Evolutionary conservation across 2,329 filamentous ascomycete genomes (phyloP).

Genomic region (Thielaviopsis populi): DNA sequence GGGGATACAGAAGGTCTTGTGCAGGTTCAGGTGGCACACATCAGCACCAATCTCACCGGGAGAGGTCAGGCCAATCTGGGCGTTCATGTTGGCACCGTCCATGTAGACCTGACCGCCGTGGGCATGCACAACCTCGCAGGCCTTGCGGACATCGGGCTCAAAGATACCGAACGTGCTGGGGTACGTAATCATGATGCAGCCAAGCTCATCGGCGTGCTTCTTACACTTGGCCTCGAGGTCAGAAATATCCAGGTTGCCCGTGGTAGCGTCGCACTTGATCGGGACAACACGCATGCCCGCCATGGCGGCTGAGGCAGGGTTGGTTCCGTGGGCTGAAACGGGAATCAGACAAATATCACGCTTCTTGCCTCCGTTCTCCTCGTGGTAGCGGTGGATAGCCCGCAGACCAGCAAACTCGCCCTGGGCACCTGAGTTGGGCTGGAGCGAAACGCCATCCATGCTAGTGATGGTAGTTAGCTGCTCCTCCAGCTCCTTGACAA

Average conservation of each 20-base stretch:
- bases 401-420: conserved; percentile 86
- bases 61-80: conserved; percentile 88
- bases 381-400: conserved; percentile 72
- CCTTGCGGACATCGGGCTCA: conserved; percentile 75
- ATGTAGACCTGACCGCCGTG: conserved; percentile 93
- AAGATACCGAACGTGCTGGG: conserved; percentile 92
- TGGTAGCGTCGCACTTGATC: conserved; percentile 75
- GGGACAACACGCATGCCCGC: conserved; percentile 87
- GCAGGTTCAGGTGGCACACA: conserved; percentile 90
- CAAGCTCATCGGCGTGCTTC: conserved; percentile 72
- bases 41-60: conserved; percentile 92
- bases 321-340: conserved; percentile 88
- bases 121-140: conserved; percentile 70
- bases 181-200: conserved; percentile 93
- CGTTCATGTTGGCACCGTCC: conserved; percentile 98
- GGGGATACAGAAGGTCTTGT: conserved; percentile 98
- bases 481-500: conserved; percentile 57
- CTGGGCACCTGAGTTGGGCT: conserved; percentile 92
- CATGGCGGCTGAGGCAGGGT: conserved; percentile 91
- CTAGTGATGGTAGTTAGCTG: conserved; percentile 75
- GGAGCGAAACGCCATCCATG: conserved; percentile 76
- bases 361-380: conserved; percentile 50
- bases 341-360: conserved; percentile 90
- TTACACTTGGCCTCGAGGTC: conserved; percentile 81
- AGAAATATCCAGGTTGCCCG: conserved; percentile 75